These are phyloP conservation scores for Fusarium falciforme DNA, from an alignment of 2,329 filamentous ascomycete genomes.

Conservation along the genomic window DNA sequence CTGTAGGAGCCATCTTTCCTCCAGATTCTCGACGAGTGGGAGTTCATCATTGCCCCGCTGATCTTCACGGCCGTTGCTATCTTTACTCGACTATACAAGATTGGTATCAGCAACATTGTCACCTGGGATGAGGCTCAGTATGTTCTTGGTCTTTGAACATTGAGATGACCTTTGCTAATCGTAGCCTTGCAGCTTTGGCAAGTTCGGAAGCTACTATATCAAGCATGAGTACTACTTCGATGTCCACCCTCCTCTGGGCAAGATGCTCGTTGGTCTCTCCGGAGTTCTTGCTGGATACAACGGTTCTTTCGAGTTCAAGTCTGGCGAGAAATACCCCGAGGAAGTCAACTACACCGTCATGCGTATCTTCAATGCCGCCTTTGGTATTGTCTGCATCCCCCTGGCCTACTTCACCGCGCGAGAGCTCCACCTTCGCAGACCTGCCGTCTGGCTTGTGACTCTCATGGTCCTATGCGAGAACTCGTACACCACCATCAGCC, in stretches of 20 bases:
- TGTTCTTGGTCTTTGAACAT: slow-evolving; percentile 43
- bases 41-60: slow-evolving; percentile 70
- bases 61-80: slow-evolving; percentile 71
- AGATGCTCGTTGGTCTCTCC: slow-evolving; percentile 97
- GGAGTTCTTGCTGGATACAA: slow-evolving; percentile 98
- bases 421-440: slow-evolving; percentile 86
- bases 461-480: slow-evolving; percentile 99
- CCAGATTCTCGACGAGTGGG: slow-evolving; percentile 71
- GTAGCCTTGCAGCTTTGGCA: slow-evolving; percentile 76
- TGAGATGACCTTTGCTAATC: slow-evolving; percentile 15
- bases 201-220: slow-evolving; percentile 98
- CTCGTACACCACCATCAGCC: slow-evolving; percentile 98
- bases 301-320: slow-evolving; percentile 99
- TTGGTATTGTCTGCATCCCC: slow-evolving; percentile 91
- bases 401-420: slow-evolving; percentile 95
- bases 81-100: slow-evolving; percentile 77
- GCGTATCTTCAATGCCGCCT: slow-evolving; percentile 96
- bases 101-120: slow-evolving; percentile 74
- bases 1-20: slow-evolving; percentile 67
- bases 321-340: slow-evolving; percentile 92
- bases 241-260: slow-evolving; percentile 93
- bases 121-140: slow-evolving; percentile 77
- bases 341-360: slow-evolving; percentile 98
- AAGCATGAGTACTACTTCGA: slow-evolving; percentile 98
- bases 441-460: slow-evolving; percentile 93